Base-by-base conservation (phyloP, 2,329 filamentous ascomycete species). In the Cercospora zeae-maydis region DNA sequence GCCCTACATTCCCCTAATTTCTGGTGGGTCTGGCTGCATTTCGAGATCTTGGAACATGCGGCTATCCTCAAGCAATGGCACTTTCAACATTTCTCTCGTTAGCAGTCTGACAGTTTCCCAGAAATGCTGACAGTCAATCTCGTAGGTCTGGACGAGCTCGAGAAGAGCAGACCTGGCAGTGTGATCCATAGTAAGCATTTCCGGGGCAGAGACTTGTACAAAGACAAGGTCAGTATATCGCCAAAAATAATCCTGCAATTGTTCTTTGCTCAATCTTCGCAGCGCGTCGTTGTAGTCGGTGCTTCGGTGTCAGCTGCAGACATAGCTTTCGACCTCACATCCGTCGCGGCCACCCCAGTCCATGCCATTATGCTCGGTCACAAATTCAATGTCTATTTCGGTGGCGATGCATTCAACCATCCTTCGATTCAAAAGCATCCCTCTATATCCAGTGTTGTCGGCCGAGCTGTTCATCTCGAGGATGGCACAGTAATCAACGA, bases 301-400 rank as follows among this genome's bases (percentile, higher is more conserved):
- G 86, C 84, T 0, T 87, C 84, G 0, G 86, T 88, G 2, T 89
- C 86, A 0, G 86, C 83, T 0, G 82, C 84, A 30, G 87, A 89
- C 68, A 87, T 87, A 11, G 80, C 83, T 1, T 80, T 82, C 61
- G 82, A 84, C 58, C 76, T 87, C 1, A 73, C 81, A 13, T 75
- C 77, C 11, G 74, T 78, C 0, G 81, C 80, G 0, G 70, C 80
- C 45, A 67, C 74, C 0, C 84, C 84, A 0, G 75, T 87, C 4
- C 78, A 83, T 63, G 80, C 83, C 14, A 81, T 86, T 24, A 79
- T 85, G 6, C 78, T 84, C 10, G 81, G 80, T n/a, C 80, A 82
- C 31, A 81, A 80, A 68, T 72, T 74, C 33, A 80, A 81, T 63
- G 74, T 78, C 7, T 87, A 85, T 70, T 87, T 87, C 60, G 84